phyloP scores from a whole-genome alignment of 2,329 filamentous ascomycete genomes.

The Ophiostoma novo-ulmi region DNA sequence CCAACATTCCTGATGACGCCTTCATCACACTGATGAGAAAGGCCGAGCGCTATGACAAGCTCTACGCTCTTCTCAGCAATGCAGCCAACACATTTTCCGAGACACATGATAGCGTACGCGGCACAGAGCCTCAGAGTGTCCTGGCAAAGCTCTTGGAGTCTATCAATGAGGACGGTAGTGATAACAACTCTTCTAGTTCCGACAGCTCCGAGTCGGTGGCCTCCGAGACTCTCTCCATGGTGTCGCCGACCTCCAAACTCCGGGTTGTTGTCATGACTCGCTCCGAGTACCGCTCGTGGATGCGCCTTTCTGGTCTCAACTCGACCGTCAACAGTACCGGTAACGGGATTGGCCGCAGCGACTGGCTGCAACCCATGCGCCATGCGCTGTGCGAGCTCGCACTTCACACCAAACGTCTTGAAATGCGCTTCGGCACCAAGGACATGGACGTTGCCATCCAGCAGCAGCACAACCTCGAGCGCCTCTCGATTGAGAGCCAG shows the following conservation, averaged over 20 bases:
- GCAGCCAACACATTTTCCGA: not conserved
- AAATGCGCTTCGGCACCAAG: constrained; percentile 20
- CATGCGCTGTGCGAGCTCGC: not conserved
- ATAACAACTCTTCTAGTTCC: not conserved
- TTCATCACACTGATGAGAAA: not conserved
- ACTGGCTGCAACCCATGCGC: constrained; percentile 18
- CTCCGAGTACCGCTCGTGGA: constrained; percentile 9
- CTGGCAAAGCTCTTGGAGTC: not conserved
- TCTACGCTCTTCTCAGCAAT: not conserved
- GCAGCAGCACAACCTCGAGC: constrained; percentile 19
- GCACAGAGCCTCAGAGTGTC: not conserved
- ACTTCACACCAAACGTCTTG: not conserved
- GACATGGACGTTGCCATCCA: not conserved
- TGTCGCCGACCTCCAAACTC: not conserved
- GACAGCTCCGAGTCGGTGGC: not conserved
- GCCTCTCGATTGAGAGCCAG: constrained; percentile 11
- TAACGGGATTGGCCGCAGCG: not conserved
- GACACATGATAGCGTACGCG: not conserved
- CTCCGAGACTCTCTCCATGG: not conserved
- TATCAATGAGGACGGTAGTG: not conserved
- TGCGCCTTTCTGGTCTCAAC: not conserved
- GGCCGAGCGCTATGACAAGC: not conserved
- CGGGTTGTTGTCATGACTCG: constrained; percentile 17
- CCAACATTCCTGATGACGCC: not conserved
- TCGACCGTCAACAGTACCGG: not conserved